A percentile compares a stretch with the other conserved stretches of the same genome.
Evolutionary conservation across 2,329 filamentous ascomycete genomes (phyloP).

Genomic region (Bipolaris bicolor): DNA sequence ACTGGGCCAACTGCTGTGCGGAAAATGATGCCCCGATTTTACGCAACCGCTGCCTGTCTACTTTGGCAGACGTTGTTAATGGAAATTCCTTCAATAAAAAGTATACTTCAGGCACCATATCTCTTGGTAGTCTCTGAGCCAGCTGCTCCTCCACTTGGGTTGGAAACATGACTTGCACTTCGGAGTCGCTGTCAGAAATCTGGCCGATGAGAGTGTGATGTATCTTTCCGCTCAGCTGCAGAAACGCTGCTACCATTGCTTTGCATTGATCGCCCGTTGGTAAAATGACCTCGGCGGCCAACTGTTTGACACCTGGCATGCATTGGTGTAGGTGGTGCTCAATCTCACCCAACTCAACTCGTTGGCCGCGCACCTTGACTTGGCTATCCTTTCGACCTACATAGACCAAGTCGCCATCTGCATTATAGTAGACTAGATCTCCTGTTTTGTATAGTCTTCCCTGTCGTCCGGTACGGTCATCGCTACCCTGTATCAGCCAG

Average conservation of each 20-base stretch:
- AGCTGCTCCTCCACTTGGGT: not conserved
- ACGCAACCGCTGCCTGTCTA: constrained; percentile 28
- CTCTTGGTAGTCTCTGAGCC: constrained; percentile 7
- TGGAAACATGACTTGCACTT: not conserved
- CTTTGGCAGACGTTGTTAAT: constrained; percentile 54
- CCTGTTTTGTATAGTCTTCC: constrained; percentile 9
- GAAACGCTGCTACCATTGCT: not conserved
- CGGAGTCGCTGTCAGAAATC: not conserved
- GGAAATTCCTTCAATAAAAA: constrained; percentile 54
- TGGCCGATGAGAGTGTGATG: not conserved
- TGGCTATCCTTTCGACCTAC: constrained; percentile 23
- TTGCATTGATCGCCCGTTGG: not conserved
- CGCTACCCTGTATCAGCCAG: not conserved
- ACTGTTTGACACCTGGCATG: not conserved
- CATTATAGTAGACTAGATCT: constrained; percentile 10
- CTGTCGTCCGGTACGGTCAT: not conserved
- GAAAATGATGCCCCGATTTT: constrained; percentile 15
- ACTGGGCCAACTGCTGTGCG: not conserved
- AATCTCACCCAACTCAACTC: constrained; percentile 27
- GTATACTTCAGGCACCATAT: constrained; percentile 54
- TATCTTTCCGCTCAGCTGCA: not conserved
- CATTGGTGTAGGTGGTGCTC: not conserved
- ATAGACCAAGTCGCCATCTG: constrained; percentile 16
- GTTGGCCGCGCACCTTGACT: constrained; percentile 24
- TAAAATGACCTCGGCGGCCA: not conserved